Base-by-base conservation (phyloP, 2,329 filamentous ascomycete species). In the Fusarium incarnatum region DNA sequence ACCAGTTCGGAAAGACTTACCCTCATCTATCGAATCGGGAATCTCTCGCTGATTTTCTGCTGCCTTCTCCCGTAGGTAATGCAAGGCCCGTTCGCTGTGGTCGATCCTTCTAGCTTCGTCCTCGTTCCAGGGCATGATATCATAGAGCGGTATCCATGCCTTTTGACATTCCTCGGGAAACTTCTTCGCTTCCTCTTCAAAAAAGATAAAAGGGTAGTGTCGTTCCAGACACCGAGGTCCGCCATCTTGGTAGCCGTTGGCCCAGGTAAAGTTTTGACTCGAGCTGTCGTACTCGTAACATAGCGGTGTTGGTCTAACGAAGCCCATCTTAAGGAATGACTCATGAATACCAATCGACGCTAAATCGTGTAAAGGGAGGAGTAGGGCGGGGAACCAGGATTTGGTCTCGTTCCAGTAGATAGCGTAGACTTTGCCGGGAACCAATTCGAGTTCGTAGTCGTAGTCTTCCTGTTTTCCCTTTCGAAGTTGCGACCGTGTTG, bases 161-260 rank as follows among this genome's bases (percentile, higher is more conserved):
- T 70, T 48, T 6, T 68, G 44, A 20, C 67, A 55, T 4, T 48
- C 20, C 3, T 52, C 37, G 3, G 65, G 68, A 22, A 72, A 73
- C 3, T 23, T n/a, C 57, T 37, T 37, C 18, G n/a, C 34, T 37
- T n/a, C 18, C 34, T 37, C 71, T 13, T 73, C 71, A 8, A 73
- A 73, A 44, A 67, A 70, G 28, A 71, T 64, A 28, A 73, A 68
- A 1, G 71, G 61, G n/a, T 72, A 72, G 8, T 70, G 32, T 18
- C 59, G 59, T 27, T 47, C 44, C 6, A 52, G 34, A 6, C 41
- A 30, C 5, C 15, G 25, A 3, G 63, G 47, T 5, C 59, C 70
- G 1, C 30, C 57, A 5, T 64, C 53, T 20, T 72, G 52, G 18
- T 65, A 73, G 10, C 34, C 71, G 16, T 54, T 9, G 8, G 40